Percentiles rank a stretch among this genome's conserved stretches.
phyloP scores from a whole-genome alignment of 495 filamentous ascomycete genomes.

The Hypoxylon trugodes region DNA sequence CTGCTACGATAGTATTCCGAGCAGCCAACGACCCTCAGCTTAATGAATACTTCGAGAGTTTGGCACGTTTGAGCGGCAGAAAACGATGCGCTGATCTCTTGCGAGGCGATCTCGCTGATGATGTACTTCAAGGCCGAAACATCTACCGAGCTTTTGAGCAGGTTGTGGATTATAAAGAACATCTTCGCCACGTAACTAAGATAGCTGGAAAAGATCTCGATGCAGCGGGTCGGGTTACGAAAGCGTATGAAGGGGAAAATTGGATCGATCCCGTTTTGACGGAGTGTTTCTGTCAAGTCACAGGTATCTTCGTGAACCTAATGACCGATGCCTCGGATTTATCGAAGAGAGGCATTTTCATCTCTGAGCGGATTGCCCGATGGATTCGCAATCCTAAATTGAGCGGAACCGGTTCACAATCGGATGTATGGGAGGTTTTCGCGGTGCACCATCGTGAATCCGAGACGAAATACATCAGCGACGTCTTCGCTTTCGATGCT shows the following conservation, averaged over 20 bases:
- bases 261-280: not conserved
- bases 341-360: too few species aligned
- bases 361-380: too few species aligned
- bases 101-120: not conserved
- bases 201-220: conserved; percentile 53
- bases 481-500: conserved; percentile 61
- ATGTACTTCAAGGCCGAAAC: conserved; percentile 43
- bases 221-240: conserved; percentile 53
- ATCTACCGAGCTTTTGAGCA: conserved; percentile 56
- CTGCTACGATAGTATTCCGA: too few species aligned
- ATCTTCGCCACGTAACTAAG: conserved; percentile 52
- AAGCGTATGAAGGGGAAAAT: not conserved
- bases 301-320: conserved; percentile 59
- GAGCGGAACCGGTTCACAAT: not conserved
- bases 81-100: too few species aligned
- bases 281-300: conserved; percentile 57
- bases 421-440: conserved; percentile 53
- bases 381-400: too few species aligned
- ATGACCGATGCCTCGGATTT: conserved; percentile 50
- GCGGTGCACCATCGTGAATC: conserved; percentile 46
- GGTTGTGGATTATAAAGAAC: conserved; percentile 56
- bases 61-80: not conserved
- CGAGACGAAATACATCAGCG: conserved; percentile 49
- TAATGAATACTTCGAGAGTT: too few species aligned
- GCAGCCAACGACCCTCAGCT: too few species aligned